Conservation (phyloP, 306 rosid genomes). For the Vachellia pachyceras region DNA sequence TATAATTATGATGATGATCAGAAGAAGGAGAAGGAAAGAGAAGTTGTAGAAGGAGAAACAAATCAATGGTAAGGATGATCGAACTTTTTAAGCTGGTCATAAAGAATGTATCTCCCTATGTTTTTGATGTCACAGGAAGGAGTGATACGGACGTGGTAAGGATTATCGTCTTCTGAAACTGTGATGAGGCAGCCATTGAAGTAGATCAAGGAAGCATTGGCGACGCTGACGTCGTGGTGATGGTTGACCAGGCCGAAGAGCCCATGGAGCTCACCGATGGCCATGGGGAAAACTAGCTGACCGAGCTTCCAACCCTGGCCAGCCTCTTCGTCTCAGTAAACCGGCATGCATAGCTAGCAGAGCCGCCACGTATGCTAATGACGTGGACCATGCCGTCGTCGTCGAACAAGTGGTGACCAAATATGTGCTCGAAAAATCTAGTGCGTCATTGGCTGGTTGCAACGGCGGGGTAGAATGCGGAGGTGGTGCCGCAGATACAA, state of each 20-base stretch:
- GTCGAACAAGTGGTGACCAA: slow-evolving; percentile 75
- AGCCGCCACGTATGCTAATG: slow-evolving; percentile 38
- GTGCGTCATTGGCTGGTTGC: slow-evolving; percentile 74
- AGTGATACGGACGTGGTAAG: slow-evolving; percentile 60
- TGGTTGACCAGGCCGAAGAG: slow-evolving; percentile 53
- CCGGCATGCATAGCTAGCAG: slow-evolving; percentile 64
- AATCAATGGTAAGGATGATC: too few relatives aligned
- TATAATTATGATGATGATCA: too few relatives aligned
- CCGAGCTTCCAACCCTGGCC: slow-evolving; percentile 53
- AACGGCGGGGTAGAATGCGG: slow-evolving; percentile 24
- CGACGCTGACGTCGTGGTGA: slow-evolving; percentile 61
- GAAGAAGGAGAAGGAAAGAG: too few relatives aligned
- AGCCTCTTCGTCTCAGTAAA: slow-evolving; percentile 66
- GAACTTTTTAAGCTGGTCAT: slow-evolving; percentile 37
- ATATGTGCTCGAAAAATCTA: slow-evolving; percentile 56
- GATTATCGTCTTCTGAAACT: slow-evolving; percentile 75
- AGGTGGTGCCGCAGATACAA: too few relatives aligned
- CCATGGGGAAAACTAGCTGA: slow-evolving; percentile 64
- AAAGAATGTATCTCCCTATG: slow-evolving; percentile 51
- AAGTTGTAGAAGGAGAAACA: too few relatives aligned
- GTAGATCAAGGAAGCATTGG: slow-evolving; percentile 67
- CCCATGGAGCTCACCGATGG: slow-evolving; percentile 77
- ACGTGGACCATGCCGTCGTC: slow-evolving; percentile 80
- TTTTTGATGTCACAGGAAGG: slow-evolving; percentile 61
- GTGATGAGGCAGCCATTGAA: slow-evolving; percentile 56